These are phyloP conservation scores for Corrigiola litoralis DNA, from an alignment of 179 eudicot species.

Conservation along the genomic window DNA sequence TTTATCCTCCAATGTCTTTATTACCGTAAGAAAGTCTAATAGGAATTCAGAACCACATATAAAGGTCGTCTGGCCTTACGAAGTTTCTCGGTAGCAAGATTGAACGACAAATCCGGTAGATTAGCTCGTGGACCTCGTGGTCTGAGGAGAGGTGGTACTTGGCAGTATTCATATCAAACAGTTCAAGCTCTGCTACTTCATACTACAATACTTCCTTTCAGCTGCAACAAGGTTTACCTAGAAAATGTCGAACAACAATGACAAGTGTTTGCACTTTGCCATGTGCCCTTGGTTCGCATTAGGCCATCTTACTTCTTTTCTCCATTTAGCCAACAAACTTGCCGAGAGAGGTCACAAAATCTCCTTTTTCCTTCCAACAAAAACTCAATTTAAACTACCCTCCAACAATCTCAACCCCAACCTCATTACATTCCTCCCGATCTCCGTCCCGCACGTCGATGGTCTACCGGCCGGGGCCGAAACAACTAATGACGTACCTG, in stretches of 20 bases:
- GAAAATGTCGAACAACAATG: not conserved
- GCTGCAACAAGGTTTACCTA: no score
- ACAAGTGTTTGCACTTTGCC: slow-evolving; percentile 14
- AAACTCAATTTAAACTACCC: slow-evolving; percentile 21
- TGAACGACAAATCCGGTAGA: no score
- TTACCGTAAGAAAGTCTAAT: no score
- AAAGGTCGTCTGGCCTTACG: no score
- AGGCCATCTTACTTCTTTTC: slow-evolving; percentile 43
- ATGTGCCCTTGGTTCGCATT: slow-evolving; percentile 54
- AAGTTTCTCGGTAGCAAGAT: no score
- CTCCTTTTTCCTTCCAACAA: slow-evolving; percentile 32
- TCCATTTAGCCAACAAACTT: slow-evolving; percentile 39
- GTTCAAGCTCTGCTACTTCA: no score
- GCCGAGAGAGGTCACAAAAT: slow-evolving; percentile 39
- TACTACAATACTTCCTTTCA: no score
- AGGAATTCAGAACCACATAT: no score
- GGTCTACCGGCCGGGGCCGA: slow-evolving; percentile 40
- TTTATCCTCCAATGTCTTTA: no score
- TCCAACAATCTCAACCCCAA: slow-evolving; percentile 37
- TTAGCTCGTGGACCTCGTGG: no score
- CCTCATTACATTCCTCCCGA: slow-evolving; percentile 34
- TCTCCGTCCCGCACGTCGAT: slow-evolving; percentile 30
- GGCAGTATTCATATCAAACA: no score
- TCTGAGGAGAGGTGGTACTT: no score
- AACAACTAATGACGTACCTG: slow-evolving; percentile 37